Evolutionary conservation across 1,284 basidiomycete genomes (phyloP).

Genomic region (Heterobasidion parviporum): DNA sequence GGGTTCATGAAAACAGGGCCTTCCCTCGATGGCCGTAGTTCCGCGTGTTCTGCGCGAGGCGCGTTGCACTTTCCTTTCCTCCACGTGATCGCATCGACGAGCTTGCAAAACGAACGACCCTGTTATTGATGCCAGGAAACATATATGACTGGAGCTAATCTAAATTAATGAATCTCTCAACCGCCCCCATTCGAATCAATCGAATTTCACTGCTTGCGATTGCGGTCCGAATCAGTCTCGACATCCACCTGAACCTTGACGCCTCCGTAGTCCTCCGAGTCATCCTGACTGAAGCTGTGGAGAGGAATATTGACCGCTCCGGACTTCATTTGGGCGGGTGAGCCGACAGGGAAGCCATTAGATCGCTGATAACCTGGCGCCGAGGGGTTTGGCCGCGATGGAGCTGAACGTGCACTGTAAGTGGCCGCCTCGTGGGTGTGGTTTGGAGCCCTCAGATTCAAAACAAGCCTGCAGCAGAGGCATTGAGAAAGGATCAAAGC

Average conservation of each 20-base stretch:
- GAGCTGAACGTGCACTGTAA: background rate
- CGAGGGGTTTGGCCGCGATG: no score
- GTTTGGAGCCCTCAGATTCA: background rate
- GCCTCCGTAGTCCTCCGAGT: background rate
- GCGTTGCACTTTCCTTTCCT: background rate
- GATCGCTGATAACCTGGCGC: no score
- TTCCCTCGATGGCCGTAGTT: background rate
- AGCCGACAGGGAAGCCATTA: no score
- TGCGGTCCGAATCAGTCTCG: background rate
- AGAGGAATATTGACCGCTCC: background rate
- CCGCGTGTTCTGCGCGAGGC: background rate
- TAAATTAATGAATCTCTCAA: no score
- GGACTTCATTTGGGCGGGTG: no score
- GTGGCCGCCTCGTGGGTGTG: background rate
- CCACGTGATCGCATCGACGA: constrained; percentile 12
- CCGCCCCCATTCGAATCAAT: no score
- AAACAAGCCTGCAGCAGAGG: background rate
- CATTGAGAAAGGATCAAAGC: background rate
- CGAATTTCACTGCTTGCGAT: no score
- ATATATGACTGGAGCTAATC: no score
- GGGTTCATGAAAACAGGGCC: background rate
- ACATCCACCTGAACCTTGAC: background rate
- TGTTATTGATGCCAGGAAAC: background rate
- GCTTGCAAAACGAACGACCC: background rate
- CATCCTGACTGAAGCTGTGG: background rate